Base-by-base conservation (phyloP, 2,329 filamentous ascomycete genomes). In the Aspergillus chevalieri region DNA sequence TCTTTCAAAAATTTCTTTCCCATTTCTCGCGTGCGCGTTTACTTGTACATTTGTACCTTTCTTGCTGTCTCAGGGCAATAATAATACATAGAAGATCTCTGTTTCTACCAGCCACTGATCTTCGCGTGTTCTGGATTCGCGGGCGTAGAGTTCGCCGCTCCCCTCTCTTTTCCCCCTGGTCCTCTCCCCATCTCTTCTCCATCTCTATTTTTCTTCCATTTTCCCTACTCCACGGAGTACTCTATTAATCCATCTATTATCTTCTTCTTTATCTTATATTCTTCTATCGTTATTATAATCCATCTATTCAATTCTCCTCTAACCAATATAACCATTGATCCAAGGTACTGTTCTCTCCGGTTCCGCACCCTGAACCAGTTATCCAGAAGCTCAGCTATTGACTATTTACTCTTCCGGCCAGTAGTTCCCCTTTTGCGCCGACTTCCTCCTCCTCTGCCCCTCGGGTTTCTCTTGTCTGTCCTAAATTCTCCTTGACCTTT, bases 381-480 rank as follows among this genome's bases (percentile, higher is more conserved):
- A 12, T 41, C 15, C 6, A 30, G 26, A 30, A 30, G 26, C 26
- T 52, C 53, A 52, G 47, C 53, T 66, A 60, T 68, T 67, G 63
- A 65, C 63, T 61, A 62, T 57, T 65, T 62, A 60, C 65, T 63
- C 46, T 56, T 65, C 64, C 56, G 50, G 52, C 46, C 50, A 47
- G 48, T 49, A 48, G 47, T 47, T 50, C 53, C 53, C 56, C 53
- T 57, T 54, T 54, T 48, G 26, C 46, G 10, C 34, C 54, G 46
- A 38, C 33, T 53, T 41, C 34, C 36, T 38, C n/a, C 41, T 33
- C 30, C 14, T 47, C 43, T 36, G 38, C 44, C 26, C 17, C 39
- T 39, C 42, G 41, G 43, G 43, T 33, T 52, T 33, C 52, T 39
- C 36, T 51, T 42, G 42, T 47, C 47, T 48, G 44, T 43, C 51